These are phyloP conservation scores for Chiua virens DNA, from an alignment of 768 basidiomycete species.

Conservation along the genomic window DNA sequence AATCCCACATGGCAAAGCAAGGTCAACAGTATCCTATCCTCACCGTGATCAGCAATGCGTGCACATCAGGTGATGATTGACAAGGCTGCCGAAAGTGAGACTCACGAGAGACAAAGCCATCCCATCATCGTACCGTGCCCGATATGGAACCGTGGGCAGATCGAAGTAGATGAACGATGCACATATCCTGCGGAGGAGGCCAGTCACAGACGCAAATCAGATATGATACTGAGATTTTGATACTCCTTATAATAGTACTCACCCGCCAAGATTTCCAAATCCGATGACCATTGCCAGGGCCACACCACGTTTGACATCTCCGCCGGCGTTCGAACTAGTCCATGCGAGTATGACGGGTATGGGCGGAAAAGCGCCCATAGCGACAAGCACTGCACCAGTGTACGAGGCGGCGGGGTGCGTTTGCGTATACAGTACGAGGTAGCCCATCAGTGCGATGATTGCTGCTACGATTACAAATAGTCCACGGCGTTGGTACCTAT, in stretches of 20 bases:
- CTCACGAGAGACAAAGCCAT: slow-evolving; percentile 22
- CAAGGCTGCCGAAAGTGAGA: neutral
- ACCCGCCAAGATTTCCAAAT: slow-evolving; percentile 51
- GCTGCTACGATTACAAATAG: slow-evolving; percentile 43
- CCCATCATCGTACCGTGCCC: slow-evolving; percentile 30
- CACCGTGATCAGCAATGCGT: slow-evolving; percentile 23
- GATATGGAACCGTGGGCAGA: slow-evolving; percentile 30
- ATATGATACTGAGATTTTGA: too few species aligned
- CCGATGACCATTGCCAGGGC: slow-evolving; percentile 49
- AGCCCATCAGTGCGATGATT: slow-evolving; percentile 44
- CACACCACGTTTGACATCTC: slow-evolving; percentile 49
- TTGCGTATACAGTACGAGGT: slow-evolving; percentile 40
- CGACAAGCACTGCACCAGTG: slow-evolving; percentile 44
- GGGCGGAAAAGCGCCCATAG: slow-evolving; percentile 48
- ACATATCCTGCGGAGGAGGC: slow-evolving; percentile 23
- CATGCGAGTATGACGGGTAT: slow-evolving; percentile 46
- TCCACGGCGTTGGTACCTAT: slow-evolving; percentile 41
- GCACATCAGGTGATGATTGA: neutral
- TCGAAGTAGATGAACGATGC: slow-evolving; percentile 36
- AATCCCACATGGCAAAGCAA: slow-evolving; percentile 43
- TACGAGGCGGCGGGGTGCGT: slow-evolving; percentile 29
- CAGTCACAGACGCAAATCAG: slow-evolving; percentile 16
- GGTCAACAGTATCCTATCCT: slow-evolving; percentile 37
- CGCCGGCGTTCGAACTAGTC: slow-evolving; percentile 50
- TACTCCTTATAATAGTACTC: neutral